Evolutionary conservation across 164 flowering plant genomes (phyloP), one percentile per base, ranked within the genome.

Genomic region (Santalum album): DNA sequence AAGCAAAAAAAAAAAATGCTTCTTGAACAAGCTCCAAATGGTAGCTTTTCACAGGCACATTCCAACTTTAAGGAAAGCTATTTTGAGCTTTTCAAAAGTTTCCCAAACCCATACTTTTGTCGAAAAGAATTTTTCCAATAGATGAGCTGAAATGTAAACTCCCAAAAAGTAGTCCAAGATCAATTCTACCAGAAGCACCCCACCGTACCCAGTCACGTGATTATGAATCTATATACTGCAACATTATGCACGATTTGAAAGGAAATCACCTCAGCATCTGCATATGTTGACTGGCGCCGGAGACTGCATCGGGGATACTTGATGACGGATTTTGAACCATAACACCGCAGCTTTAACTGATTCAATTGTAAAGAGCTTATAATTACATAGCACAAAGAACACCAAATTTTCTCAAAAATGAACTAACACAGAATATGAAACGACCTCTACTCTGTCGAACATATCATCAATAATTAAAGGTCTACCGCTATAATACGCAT

Each of bases 251-350:
- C n/a, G 53, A 19, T n/a, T 40, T 32, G 47, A 18, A 54, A 53
- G 44, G 63, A 29, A 54, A 76, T 75, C 64, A 92, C 98, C 98
- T 88, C 94, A 53, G 98, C 98, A 77, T 92, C 98, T 0, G 98
- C 75, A 73, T 92, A 92, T 2, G 96, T 68, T 12, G 86, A 84
- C 27, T 84, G 98, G 35, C 79, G 73, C 57, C 82, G 69, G 20
- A 92, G 70, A 64, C 98, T 88, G 72, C 98, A 92, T 2, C 98
- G 84, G 4, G 98, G 98, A 65, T 92, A 92, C 78, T 92, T 92
- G 26, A 89, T 72, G 12, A 89, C 96, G 16, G 86, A 83, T 63
- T 92, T 83, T 3, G 98, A 92, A 32, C 98, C 94, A 69, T 83
- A 92, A 78, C 84, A 71, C 64, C 96, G 69, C 24, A 92, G 63